Conservation (phyloP, 306 rosid species). For the Castanospermum australe region DNA sequence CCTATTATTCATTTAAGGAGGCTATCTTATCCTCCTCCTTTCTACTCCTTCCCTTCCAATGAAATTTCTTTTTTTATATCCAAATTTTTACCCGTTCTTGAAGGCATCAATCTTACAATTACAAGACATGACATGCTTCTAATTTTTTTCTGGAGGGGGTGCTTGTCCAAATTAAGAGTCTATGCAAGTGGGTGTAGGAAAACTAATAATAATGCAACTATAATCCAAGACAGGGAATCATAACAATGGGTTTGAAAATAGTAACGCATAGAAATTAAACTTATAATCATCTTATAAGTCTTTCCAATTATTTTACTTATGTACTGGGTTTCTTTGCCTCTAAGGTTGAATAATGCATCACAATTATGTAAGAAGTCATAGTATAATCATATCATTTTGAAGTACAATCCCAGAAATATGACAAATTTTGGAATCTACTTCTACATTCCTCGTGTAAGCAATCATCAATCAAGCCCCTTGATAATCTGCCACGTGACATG, state of each 20-base stretch:
- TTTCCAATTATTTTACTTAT: no score
- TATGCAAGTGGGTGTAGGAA: no score
- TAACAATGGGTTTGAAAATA: no score
- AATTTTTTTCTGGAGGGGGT: no score
- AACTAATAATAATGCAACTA: no score
- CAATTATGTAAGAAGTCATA: background rate
- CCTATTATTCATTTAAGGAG: background rate
- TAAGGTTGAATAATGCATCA: background rate
- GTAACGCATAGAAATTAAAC: background rate
- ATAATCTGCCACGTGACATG: no score
- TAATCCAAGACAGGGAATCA: no score
- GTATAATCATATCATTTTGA: background rate
- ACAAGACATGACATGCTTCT: no score
- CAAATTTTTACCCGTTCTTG: no score
- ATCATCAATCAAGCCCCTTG: background rate
- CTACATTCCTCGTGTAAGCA: background rate
- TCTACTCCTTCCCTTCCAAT: background rate
- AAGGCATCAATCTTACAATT: no score
- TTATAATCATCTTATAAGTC: background rate
- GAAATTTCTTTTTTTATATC: background rate
- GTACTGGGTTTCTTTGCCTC: background rate
- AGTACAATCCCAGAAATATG: no score
- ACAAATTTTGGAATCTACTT: background rate
- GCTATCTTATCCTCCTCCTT: background rate
- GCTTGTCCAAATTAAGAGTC: no score